Conservation (phyloP, 2,329 filamentous ascomycete genomes). For the Colletotrichum cuscutae region DNA sequence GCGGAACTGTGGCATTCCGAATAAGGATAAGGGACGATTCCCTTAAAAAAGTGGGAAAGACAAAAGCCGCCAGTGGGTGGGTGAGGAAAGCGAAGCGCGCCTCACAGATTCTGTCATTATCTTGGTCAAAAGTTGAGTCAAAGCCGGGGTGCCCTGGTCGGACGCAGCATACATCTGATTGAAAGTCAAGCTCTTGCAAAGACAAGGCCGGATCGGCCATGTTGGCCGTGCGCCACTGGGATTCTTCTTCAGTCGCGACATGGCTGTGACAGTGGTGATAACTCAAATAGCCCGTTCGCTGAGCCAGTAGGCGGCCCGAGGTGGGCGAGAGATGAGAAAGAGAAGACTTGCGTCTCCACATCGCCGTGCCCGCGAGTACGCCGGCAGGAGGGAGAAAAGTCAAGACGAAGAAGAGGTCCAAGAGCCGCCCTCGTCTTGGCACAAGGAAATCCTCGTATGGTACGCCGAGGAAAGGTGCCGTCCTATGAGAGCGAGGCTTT, state of each 20-base stretch:
- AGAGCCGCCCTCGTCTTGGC: background rate
- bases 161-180: background rate
- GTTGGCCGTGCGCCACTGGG: constrained; percentile 11
- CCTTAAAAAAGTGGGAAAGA: background rate
- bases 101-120: background rate
- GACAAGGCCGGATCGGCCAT: background rate
- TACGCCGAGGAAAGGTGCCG: background rate
- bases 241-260: constrained; percentile 24
- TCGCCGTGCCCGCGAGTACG: background rate
- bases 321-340: background rate
- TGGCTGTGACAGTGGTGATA: constrained; percentile 30
- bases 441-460: no score
- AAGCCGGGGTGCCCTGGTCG: background rate
- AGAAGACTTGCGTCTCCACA: background rate
- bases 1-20: background rate
- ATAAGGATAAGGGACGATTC: constrained; percentile 13
- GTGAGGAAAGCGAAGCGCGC: background rate
- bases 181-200: background rate
- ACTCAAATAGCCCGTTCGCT: constrained; percentile 18
- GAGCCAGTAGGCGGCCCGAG: background rate
- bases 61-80: constrained; percentile 1
- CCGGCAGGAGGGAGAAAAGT: background rate
- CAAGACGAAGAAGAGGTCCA: constrained; percentile 21
- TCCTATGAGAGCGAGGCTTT: background rate
- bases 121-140: background rate